A percentile compares a stretch with the other conserved stretches of the same genome.
These are phyloP conservation scores for Suhomyces atakaporum DNA, from an alignment of 1,139 yeast genomes.

Conservation along the genomic window DNA sequence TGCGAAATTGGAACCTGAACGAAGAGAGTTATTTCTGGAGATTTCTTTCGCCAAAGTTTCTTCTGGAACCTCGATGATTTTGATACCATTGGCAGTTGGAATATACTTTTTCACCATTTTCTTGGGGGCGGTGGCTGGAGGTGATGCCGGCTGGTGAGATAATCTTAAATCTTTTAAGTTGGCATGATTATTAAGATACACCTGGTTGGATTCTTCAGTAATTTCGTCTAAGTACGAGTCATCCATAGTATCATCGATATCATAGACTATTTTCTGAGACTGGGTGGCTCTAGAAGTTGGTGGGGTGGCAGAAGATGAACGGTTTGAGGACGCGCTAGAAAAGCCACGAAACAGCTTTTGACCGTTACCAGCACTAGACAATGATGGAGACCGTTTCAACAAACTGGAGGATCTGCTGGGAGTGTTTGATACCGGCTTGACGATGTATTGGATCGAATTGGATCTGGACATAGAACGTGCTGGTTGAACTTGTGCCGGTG, in stretches of 20 bases:
- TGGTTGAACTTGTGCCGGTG: too few species aligned
- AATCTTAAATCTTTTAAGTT: slow-evolving; percentile 19
- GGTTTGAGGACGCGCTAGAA: slow-evolving; percentile 16
- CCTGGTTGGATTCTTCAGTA: slow-evolving; percentile 18
- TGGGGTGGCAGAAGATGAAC: slow-evolving; percentile 9
- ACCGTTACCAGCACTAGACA: slow-evolving; percentile 3
- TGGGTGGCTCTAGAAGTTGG: too few species aligned
- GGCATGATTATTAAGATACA: slow-evolving; percentile 15
- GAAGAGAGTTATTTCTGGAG: slow-evolving; percentile 43
- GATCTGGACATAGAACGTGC: slow-evolving; percentile 18
- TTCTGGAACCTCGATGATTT: slow-evolving; percentile 51
- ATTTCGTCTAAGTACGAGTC: slow-evolving; percentile 34
- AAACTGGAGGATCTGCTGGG: slow-evolving; percentile 4
- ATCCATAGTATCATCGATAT: slow-evolving; percentile 33
- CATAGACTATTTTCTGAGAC: slow-evolving; percentile 18
- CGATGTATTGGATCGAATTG: slow-evolving; percentile 18
- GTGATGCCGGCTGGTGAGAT: slow-evolving; percentile 11
- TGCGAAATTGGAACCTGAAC: slow-evolving; percentile 28
- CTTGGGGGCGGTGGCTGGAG: slow-evolving; percentile 13
- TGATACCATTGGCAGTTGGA: slow-evolving; percentile 52
- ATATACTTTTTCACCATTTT: slow-evolving; percentile 51
- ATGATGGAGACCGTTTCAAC: slow-evolving; percentile 10
- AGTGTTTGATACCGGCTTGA: slow-evolving; percentile 13
- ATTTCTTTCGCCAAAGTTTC: slow-evolving; percentile 39
- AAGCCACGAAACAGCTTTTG: slow-evolving; percentile 9